phyloP scores from a whole-genome alignment of 2,329 filamentous ascomycete species.

The Pestalotiopsis sp. region DNA sequence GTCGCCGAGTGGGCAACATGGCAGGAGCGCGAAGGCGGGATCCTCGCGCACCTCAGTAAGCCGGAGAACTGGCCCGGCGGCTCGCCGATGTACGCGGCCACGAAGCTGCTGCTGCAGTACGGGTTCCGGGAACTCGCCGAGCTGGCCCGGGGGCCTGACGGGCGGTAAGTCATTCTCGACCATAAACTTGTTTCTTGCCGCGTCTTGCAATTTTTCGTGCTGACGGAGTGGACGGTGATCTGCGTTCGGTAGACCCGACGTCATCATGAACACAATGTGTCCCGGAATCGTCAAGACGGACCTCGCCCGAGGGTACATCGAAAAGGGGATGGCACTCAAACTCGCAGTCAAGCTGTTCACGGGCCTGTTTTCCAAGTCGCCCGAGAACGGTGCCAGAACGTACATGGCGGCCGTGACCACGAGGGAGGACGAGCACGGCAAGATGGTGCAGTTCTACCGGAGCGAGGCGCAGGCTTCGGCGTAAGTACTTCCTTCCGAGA shows the following conservation, averaged over 20 bases:
- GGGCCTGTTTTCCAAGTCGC: conserved; percentile 24
- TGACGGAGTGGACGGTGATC: neutral
- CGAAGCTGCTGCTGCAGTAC: conserved; percentile 29
- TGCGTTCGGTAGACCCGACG: conserved; percentile 21
- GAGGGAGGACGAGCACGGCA: conserved; percentile 26
- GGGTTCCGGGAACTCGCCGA: conserved; percentile 22
- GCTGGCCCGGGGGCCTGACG: conserved; percentile 22
- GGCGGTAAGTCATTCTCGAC: conserved; percentile 20
- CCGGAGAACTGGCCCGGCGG: conserved; percentile 28
- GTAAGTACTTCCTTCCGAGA: conserved; percentile 16
- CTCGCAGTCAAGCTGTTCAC: conserved; percentile 17
- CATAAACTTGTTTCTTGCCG: too few species aligned
- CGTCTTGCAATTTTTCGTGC: too few species aligned
- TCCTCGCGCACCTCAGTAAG: conserved; percentile 27
- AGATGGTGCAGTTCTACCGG: conserved; percentile 27
- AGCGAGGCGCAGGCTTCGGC: conserved; percentile 21
- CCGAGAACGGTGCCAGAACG: conserved; percentile 27
- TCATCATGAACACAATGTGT: conserved; percentile 30
- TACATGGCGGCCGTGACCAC: conserved; percentile 23
- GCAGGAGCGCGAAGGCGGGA: conserved; percentile 17
- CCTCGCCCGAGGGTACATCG: conserved; percentile 18
- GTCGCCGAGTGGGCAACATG: conserved; percentile 22
- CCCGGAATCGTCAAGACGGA: conserved; percentile 27
- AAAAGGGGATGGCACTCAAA: conserved; percentile 12
- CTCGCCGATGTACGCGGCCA: conserved; percentile 24